A percentile compares a stretch with the other conserved stretches of the same genome.
These are phyloP conservation scores for Penicillium goetzii DNA, from an alignment of 495 filamentous ascomycete genomes.

Conservation along the genomic window DNA sequence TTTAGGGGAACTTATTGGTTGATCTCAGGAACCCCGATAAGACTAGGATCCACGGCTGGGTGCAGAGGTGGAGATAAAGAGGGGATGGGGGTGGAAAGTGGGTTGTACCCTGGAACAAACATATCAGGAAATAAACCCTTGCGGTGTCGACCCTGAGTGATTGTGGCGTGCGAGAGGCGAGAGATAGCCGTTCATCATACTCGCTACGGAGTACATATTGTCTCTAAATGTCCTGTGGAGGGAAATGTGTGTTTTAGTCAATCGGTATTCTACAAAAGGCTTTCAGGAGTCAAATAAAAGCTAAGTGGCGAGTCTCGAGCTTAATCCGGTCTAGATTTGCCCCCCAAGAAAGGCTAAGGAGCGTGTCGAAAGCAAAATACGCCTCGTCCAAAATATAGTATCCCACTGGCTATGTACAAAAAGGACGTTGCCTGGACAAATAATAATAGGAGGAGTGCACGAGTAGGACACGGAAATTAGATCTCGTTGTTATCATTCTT, in stretches of 20 bases:
- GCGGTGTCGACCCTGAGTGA: neutral
- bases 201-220: neutral
- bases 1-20: constrained; percentile 1
- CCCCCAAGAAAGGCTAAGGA: neutral
- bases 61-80: constrained; percentile 1
- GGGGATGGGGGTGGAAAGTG: neutral
- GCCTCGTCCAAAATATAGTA: neutral
- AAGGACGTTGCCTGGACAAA: neutral
- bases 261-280: neutral
- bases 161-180: neutral
- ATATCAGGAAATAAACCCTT: neutral
- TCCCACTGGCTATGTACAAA: neutral
- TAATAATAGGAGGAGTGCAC: neutral
- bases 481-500: neutral
- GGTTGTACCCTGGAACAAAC: neutral
- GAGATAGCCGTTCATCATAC: neutral
- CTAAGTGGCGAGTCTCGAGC: constrained; percentile 7
- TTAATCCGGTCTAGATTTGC: constrained; percentile 8
- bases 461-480: neutral
- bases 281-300: neutral
- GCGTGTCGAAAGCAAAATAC: neutral
- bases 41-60: constrained; percentile 12
- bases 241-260: neutral
- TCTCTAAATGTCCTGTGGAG: neutral
- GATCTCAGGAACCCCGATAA: constrained; percentile 11